phyloP scores from a whole-genome alignment of 345 rosid species.

The Brassica carinata region DNA sequence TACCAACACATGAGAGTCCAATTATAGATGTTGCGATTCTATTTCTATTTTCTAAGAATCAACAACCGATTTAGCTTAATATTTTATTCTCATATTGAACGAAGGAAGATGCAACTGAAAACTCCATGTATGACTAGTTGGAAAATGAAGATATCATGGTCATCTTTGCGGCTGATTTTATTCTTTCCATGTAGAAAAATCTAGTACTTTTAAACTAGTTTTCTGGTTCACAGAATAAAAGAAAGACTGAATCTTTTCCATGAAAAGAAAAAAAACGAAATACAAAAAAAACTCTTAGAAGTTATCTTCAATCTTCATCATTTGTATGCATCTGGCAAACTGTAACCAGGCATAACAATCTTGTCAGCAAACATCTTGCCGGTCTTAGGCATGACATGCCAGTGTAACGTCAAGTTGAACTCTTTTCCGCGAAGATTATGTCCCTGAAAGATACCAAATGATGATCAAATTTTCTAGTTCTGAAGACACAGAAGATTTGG shows the following conservation, averaged over 20 bases:
- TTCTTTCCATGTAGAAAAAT: background rate
- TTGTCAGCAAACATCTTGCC: slow-evolving; percentile 89
- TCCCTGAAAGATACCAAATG: slow-evolving; percentile 52
- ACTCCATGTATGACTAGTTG: too few relatives aligned
- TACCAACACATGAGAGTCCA: too few relatives aligned
- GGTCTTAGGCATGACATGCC: slow-evolving; percentile 98
- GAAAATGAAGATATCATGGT: too few relatives aligned
- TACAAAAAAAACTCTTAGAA: slow-evolving; percentile 29
- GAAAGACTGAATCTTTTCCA: slow-evolving; percentile 3
- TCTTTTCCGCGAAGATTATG: slow-evolving; percentile 77
- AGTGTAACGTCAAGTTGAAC: slow-evolving; percentile 86
- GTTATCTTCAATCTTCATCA: slow-evolving; percentile 37
- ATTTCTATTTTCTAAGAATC: too few relatives aligned
- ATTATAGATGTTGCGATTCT: too few relatives aligned
- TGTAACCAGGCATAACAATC: slow-evolving; percentile 73
- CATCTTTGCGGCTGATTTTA: too few relatives aligned
- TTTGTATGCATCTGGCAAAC: slow-evolving; percentile 74
- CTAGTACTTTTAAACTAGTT: background rate
- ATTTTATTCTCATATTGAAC: too few relatives aligned
- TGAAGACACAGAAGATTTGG: background rate
- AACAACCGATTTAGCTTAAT: too few relatives aligned
- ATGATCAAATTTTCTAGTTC: slow-evolving; percentile 12
- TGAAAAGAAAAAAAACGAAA: slow-evolving; percentile 8
- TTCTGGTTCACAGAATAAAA: slow-evolving; percentile 1
- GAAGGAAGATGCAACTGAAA: too few relatives aligned